Evolutionary conservation across 2,329 filamentous ascomycete genomes (phyloP), one percentile per base, ranked within the genome.

Genomic region (Myotisia sp.): DNA sequence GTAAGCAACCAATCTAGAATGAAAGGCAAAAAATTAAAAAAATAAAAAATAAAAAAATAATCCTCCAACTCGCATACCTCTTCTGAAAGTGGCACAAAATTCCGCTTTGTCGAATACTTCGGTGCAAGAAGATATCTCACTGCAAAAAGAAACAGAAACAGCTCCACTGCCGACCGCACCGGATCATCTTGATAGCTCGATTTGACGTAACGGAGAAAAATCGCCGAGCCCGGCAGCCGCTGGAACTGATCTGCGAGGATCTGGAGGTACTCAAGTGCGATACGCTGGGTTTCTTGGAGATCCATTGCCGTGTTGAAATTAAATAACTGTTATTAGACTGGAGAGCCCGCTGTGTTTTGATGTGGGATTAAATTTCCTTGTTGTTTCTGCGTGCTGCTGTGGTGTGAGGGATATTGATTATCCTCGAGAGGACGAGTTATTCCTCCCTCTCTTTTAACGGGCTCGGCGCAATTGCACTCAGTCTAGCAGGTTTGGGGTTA

Each of bases 141-240:
- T 43, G 92, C 92, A 63, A 98, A 98, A 36, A 98, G 74, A 47
- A 98, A 82, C 39, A 98, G 69, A 45, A 95, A 76, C 33, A 98
- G 67, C 61, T 98, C 90, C 46, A 98, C 83, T 24, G 83, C 84
- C 34, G 84, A 92, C 35, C 92, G 79, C 37, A 95, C 75, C 6
- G 90, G 90, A 50, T 98, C 90, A 54, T 98, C 80, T 63, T 98
- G 90, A 64, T 98, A 95, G 55, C 85, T 93, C 38, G 85, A 93
- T 58, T 83, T 83, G 54, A 98, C 85, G 61, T 98, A 98, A 42
- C 90, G 82, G 47, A 92, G 73, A 50, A 95, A 68, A 47, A 98
- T 93, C 26, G 87, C 82, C 19, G 87, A 95, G 34, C 90, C 90
- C 19, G 90, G 92, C 24, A 98, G 71, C 51, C 80, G 83, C 51